Percentiles rank a stretch among this genome's conserved stretches.
phyloP scores from a whole-genome alignment of 1,139 yeast genomes.

The Komagataea norvegica region DNA sequence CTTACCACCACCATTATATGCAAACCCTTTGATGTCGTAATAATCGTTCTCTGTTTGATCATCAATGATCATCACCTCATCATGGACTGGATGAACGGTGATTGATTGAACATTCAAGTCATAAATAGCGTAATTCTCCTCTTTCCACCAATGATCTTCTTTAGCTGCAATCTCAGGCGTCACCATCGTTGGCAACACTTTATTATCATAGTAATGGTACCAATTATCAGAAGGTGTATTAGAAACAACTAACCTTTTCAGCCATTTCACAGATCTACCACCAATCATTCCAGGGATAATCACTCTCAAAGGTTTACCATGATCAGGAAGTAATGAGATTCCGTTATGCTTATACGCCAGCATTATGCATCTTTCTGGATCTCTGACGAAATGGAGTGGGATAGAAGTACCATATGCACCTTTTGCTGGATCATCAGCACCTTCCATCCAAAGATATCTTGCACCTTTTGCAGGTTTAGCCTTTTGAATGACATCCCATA shows the following conservation, averaged over 20 bases:
- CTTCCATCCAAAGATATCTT: slow-evolving; percentile 31
- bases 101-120: slow-evolving; percentile 31
- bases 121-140: slow-evolving; percentile 32
- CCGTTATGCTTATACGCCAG: slow-evolving; percentile 33
- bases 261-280: slow-evolving; percentile 34
- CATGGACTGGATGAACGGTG: slow-evolving; percentile 30
- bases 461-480: slow-evolving; percentile 29
- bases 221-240: slow-evolving; percentile 32
- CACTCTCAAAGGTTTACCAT: slow-evolving; percentile 33
- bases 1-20: slow-evolving; percentile 34
- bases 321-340: slow-evolving; percentile 30
- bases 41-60: slow-evolving; percentile 9
- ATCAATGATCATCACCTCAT: slow-evolving; percentile 18
- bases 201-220: slow-evolving; percentile 33
- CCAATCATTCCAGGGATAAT: slow-evolving; percentile 34
- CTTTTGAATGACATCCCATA: slow-evolving; percentile 27
- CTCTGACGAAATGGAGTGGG: slow-evolving; percentile 28
- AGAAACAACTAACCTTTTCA: slow-evolving; percentile 26
- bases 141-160: slow-evolving; percentile 30
- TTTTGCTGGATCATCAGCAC: slow-evolving; percentile 31
- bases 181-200: slow-evolving; percentile 33
- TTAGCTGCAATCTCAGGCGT: slow-evolving; percentile 30
- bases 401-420: slow-evolving; percentile 33
- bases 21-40: slow-evolving; percentile 30
- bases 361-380: slow-evolving; percentile 30